Conservation (phyloP, 768 basidiomycete genomes). For the Suillus lakei region DNA sequence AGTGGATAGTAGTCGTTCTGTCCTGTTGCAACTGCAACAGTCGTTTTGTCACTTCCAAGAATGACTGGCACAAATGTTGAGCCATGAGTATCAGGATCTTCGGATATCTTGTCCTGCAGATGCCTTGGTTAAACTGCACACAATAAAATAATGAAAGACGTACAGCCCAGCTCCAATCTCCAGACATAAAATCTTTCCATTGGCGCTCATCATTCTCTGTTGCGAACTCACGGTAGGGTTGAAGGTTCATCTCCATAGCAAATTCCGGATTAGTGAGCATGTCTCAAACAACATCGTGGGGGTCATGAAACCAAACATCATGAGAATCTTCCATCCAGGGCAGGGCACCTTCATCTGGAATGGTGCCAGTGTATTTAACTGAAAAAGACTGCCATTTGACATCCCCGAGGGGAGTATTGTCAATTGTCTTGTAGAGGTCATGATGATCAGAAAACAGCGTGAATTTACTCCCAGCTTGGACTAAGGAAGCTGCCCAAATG, state of each 20-base stretch:
- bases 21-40: conserved; percentile 16
- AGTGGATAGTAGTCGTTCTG: conserved; percentile 17
- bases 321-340: conserved; percentile 32
- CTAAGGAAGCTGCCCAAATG: conserved; percentile 15
- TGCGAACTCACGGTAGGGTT: conserved; percentile 21
- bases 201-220: conserved; percentile 10
- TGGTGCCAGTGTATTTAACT: conserved; percentile 20
- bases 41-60: conserved; percentile 18
- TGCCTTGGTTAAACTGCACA: background rate
- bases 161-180: conserved; percentile 43
- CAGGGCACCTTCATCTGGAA: conserved; percentile 16
- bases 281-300: conserved; percentile 19
- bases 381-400: conserved; percentile 34
- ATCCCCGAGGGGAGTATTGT: conserved; percentile 29
- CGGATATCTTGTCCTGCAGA: conserved; percentile 13
- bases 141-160: conserved; percentile 9
- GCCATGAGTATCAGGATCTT: conserved; percentile 18
- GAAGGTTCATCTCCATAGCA: conserved; percentile 21
- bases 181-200: conserved; percentile 29
- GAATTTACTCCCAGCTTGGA: conserved; percentile 11
- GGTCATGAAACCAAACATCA: conserved; percentile 33
- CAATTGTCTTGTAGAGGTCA: conserved; percentile 30
- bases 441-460: conserved; percentile 27
- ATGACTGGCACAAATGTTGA: conserved; percentile 16
- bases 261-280: conserved; percentile 30